Evolutionary conservation across 2,329 filamentous ascomycete species (phyloP), one percentile per base, ranked within the genome.

Genomic region (Aureobasidium subglaciale): DNA sequence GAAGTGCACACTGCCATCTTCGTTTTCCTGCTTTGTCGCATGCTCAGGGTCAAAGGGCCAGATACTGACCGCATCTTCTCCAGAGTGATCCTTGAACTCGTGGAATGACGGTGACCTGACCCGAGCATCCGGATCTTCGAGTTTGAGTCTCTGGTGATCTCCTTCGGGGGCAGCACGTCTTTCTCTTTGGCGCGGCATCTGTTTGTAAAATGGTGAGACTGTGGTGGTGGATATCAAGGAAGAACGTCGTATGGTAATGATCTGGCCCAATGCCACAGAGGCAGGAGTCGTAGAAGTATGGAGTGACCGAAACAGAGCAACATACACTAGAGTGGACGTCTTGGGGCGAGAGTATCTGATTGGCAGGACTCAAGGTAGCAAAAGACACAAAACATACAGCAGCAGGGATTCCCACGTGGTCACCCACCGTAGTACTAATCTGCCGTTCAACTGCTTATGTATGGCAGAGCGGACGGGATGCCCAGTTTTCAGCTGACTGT

Each of bases 1-100:
- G 18, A 48, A 48, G 43, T n/a, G 24, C n/a, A 35, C 30, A 35
- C 30, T 34, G 29, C 43, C 30, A 35, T 48, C 30, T 34, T 35
- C 43, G 43, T 35, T 35, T 22, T 35, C 25, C 7, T 48, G 43
- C 43, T 48, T 18, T 35, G 43, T 48, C 15, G 29, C 43, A 25
- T 48, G 11, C 30, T 34, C 30, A 35, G 29, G 43, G 43, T 48
- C 43, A 9, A 48, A 35, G 25, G 30, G 30, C 43, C 43, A 48
- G 30, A 48, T 48, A 35, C 43, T 48, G 29, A 48, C 43, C 16
- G 43, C 43, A 20, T 48, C 43, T 48, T 48, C 15, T 24, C 43
- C 43, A n/a, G 10, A n/a, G 18, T 35, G 43, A 25, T 48, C 43
- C 20, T 48, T 48, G 43, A 48, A 48, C 25, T 29, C 43, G 25